Base-by-base conservation (phyloP, 805 yeast genomes). In the Zygosaccharomyces bisporus region DNA sequence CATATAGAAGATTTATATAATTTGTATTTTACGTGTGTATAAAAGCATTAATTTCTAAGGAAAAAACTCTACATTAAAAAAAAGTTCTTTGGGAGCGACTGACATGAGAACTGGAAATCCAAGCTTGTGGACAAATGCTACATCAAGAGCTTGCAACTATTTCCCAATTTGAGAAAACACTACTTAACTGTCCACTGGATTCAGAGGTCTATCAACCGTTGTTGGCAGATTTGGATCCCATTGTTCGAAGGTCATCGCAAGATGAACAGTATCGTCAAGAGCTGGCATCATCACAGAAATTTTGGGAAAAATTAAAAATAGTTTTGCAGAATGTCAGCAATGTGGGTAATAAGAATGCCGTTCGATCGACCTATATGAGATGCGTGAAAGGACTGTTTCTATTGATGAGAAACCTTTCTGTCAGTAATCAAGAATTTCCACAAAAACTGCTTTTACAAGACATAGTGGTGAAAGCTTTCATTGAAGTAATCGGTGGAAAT, bases 341-440 rank as follows among this genome's bases (percentile, higher is more conserved):
- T 25, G 24, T 30, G 10, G 34, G 16, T 20, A 9, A 6, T 6
- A 47, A 46, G 34, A 34, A 39, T 0, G 44, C 49, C 8, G 20
- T 46, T 5, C 47, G 54, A 6, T 46, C 38, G 17, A 45, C 48
- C 43, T 55, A 54, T 34, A 17, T 63, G 5, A 61, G 83, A 34
- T 49, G 71, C 2, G 43, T 73, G 3, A 63, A 82, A 52, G 84
- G 80, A 1, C 51, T 71, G 1, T 44, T 77, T 1, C 49, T 80
- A n/a, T 44, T 79, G n/a, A 60, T 71, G 21, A 61, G 84, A 47
- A 79, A 77, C 51, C 50, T 76, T 18, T 66, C 72, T 1, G 68
- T 67, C 1, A 50, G 59, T 29, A 63, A 65, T 30, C 61, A 65
- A 23, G 54, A 46, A 4, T 41, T 57, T 4, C 63, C 71, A 4